Conservation (phyloP, 225 moss, liverwort and hornwort genomes). For the Polytrichum formosum region DNA sequence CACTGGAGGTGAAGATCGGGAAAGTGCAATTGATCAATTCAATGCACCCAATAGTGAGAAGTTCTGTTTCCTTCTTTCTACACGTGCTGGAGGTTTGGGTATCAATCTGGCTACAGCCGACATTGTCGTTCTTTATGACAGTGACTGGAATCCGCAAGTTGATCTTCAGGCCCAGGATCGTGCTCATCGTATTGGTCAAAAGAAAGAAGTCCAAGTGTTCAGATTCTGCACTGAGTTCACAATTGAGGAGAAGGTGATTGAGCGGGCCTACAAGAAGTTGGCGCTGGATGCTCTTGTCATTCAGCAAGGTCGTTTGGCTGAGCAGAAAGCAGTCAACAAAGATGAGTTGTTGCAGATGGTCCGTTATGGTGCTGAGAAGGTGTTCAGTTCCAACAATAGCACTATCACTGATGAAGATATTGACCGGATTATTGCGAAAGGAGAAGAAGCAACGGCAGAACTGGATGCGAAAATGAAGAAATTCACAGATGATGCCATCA, state of each 20-base stretch:
- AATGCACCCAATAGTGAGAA: slow-evolving; percentile 86
- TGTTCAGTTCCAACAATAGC: slow-evolving; percentile 97
- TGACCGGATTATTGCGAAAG: slow-evolving; percentile 98
- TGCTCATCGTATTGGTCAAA: slow-evolving; percentile 99
- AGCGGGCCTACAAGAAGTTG: slow-evolving; percentile 97
- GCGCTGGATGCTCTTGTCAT: slow-evolving; percentile 98
- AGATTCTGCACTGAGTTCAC: slow-evolving; percentile 99
- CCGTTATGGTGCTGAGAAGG: slow-evolving; percentile 96
- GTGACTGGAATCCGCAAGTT: slow-evolving; percentile 99
- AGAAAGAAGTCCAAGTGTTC: slow-evolving; percentile 98
- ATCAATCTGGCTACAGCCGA: slow-evolving; percentile 99
- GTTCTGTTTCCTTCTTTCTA: slow-evolving; percentile 93
- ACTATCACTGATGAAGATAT: slow-evolving; percentile 99
- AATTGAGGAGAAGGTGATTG: slow-evolving; percentile 99
- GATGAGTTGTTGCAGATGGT: slow-evolving; percentile 99
- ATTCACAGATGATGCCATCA: slow-evolving; percentile 99
- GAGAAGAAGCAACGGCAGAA: slow-evolving; percentile 97
- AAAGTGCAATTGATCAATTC: slow-evolving; percentile 93
- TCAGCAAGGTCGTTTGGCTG: slow-evolving; percentile 97
- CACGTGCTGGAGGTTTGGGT: slow-evolving; percentile 95
- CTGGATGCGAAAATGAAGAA: slow-evolving; percentile 99
- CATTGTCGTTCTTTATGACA: slow-evolving; percentile 94
- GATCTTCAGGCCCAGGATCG: slow-evolving; percentile 99
- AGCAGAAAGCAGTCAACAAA: slow-evolving; percentile 99
- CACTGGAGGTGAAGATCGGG: slow-evolving; percentile 95